phyloP scores from a whole-genome alignment of 306 rosid genomes.

The Gynostemma pentaphyllum region DNA sequence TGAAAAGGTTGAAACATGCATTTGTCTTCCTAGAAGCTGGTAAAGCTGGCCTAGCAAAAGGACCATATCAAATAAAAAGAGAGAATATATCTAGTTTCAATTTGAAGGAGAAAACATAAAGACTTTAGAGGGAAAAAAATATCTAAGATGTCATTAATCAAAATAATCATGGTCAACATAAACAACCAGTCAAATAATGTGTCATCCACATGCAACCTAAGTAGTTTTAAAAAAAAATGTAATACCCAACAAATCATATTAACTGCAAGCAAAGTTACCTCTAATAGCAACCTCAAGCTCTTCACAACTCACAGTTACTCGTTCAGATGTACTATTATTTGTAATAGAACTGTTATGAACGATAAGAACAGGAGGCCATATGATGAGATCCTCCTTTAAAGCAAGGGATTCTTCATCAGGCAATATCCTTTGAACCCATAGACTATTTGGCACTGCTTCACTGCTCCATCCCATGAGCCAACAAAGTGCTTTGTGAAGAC shows the following conservation, averaged over 20 bases:
- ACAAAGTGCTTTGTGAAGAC: slow-evolving; percentile 39
- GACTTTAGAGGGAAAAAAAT: neutral
- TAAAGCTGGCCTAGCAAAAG: neutral
- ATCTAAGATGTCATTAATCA: neutral
- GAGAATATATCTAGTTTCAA: neutral
- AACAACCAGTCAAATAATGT: neutral
- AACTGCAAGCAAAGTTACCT: slow-evolving; percentile 11
- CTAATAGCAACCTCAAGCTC: slow-evolving; percentile 17
- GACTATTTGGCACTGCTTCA: slow-evolving; percentile 7
- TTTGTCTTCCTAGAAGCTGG: neutral
- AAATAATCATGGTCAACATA: neutral
- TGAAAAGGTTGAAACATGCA: neutral
- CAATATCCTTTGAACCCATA: slow-evolving; percentile 21
- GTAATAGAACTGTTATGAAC: slow-evolving; percentile 26
- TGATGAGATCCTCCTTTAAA: slow-evolving; percentile 28
- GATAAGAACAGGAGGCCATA: slow-evolving; percentile 38
- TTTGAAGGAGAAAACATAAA: neutral
- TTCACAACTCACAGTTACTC: slow-evolving; percentile 16
- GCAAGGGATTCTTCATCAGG: slow-evolving; percentile 22
- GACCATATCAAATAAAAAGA: neutral
- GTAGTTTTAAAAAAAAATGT: neutral
- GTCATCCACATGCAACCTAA: neutral
- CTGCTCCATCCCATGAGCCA: slow-evolving; percentile 34
- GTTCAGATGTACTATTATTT: slow-evolving; percentile 6
- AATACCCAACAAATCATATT: neutral